Conservation (phyloP, 2,329 filamentous ascomycete genomes). For the Hysterium pulicare region DNA sequence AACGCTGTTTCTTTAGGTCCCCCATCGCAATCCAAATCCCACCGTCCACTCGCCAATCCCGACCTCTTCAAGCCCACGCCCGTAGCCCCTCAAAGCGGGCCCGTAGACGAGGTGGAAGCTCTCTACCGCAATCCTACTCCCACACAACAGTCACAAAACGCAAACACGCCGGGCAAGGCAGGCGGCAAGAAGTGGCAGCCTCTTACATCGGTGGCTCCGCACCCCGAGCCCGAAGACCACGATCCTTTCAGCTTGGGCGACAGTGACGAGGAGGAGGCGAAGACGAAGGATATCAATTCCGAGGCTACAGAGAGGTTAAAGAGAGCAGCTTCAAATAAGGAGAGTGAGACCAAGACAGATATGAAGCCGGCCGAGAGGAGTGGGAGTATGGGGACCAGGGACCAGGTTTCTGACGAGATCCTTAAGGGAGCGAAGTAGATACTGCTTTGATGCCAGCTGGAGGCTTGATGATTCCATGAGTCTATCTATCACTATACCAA, state of each 20-base stretch:
- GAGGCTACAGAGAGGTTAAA: constrained; percentile 53
- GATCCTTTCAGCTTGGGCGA: constrained; percentile 96
- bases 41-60: constrained; percentile 68
- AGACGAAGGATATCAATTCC: constrained; percentile 59
- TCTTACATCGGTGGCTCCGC: constrained; percentile 77
- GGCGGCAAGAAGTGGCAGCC: constrained; percentile 94
- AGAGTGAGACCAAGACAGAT: constrained; percentile 24
- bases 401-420: constrained; percentile 47
- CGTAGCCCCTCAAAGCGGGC: constrained; percentile 53
- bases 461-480: neutral
- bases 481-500: too few relatives aligned
- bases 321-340: constrained; percentile 43
- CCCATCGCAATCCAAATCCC: constrained; percentile 52
- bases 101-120: constrained; percentile 75
- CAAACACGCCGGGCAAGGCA: constrained; percentile 24
- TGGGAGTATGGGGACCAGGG: constrained; percentile 42
- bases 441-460: too few relatives aligned
- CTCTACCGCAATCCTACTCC: constrained; percentile 58
- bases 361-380: constrained; percentile 40
- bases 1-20: too few relatives aligned
- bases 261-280: constrained; percentile 82
- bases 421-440: constrained; percentile 37
- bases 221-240: constrained; percentile 75
- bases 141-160: constrained; percentile 13
- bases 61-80: constrained; percentile 73